Base-by-base conservation (phyloP, 2,329 filamentous ascomycete genomes). In the Cercospora sp. region DNA sequence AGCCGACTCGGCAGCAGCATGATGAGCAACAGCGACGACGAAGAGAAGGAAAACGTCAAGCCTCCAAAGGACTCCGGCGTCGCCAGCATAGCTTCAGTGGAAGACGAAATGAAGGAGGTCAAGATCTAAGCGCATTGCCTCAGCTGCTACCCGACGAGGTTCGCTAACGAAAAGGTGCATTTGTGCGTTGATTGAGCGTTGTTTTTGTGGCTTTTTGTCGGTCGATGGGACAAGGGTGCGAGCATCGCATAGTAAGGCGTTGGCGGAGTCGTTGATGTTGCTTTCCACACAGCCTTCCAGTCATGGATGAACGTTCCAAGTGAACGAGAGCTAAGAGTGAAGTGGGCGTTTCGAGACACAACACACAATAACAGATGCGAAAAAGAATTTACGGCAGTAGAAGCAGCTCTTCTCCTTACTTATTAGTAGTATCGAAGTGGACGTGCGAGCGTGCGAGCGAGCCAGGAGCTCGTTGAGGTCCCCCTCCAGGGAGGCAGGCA, bases 31-130 rank as follows among this genome's bases (percentile, higher is more conserved):
- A 69, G 67, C 31, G 70, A 69, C 23, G 68, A 72, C 40, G 72
- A 69, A 64, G 68, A 71, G 66, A 71, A 60, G 28, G 68, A 64
- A 18, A 68, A 67, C 28, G 33, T 68, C 28, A 69, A 69, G 28
- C 67, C 68, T 28, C 42, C 63, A 10, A 68, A 68, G 48, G 63
- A 64, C 10, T 65, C 63, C 31, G 70, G 65, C 69, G 31, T 74
- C 75, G 59, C 69, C 61, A 73, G 65, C 16, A 66, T 70, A 31
- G 68, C 66, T 23, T 65, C 64, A 16, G 57, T 67, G 48, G 64
- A 75, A 72, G 76, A 75, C 53, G 82, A 83, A 70, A 80, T 84
- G 77, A 84, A 83, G 77, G 83, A 81, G 13, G 82, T 84, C 59
- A 81, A 83, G 74, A 84, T 84, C 62, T 78, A 66, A 64, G 31